These are phyloP conservation scores for Microbotryum saponariae DNA, from an alignment of 1,284 basidiomycete species.

Conservation along the genomic window DNA sequence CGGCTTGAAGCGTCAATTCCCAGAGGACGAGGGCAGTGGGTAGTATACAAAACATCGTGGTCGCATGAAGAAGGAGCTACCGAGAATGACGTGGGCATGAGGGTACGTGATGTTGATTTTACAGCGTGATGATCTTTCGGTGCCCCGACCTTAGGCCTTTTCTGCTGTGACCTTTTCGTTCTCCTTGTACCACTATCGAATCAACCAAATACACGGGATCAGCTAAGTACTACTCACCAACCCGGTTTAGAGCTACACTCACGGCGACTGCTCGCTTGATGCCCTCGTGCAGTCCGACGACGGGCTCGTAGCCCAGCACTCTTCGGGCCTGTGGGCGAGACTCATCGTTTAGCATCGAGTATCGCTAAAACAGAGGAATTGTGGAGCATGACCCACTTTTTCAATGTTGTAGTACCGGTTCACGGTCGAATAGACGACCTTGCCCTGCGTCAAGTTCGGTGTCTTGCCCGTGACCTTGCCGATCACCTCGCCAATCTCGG, in stretches of 20 bases:
- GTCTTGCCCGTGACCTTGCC: conserved; percentile 67
- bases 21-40: too few species aligned
- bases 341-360: background rate
- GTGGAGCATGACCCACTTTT: conserved; percentile 46
- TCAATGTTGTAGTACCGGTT: conserved; percentile 89
- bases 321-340: conserved; percentile 53
- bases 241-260: background rate
- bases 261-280: conserved; percentile 58
- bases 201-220: background rate
- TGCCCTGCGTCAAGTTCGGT: conserved; percentile 81
- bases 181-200: conserved; percentile 30
- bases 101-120: too few species aligned
- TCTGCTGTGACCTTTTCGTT: conserved; percentile 12
- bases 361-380: too few species aligned
- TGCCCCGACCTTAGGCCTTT: too few species aligned
- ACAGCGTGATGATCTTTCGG: too few species aligned
- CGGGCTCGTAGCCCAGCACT: conserved; percentile 85
- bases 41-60: too few species aligned
- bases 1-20: too few species aligned
- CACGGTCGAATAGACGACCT: conserved; percentile 52
- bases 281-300: conserved; percentile 82
- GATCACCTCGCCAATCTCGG: conserved; percentile 51
- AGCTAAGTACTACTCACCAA: too few species aligned
- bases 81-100: too few species aligned
- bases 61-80: too few species aligned